A percentile compares a stretch with the other conserved stretches of the same genome.
Evolutionary conservation across 2,329 filamentous ascomycete genomes (phyloP).

Genomic region (Phaeosphaeriaceae sp.): DNA sequence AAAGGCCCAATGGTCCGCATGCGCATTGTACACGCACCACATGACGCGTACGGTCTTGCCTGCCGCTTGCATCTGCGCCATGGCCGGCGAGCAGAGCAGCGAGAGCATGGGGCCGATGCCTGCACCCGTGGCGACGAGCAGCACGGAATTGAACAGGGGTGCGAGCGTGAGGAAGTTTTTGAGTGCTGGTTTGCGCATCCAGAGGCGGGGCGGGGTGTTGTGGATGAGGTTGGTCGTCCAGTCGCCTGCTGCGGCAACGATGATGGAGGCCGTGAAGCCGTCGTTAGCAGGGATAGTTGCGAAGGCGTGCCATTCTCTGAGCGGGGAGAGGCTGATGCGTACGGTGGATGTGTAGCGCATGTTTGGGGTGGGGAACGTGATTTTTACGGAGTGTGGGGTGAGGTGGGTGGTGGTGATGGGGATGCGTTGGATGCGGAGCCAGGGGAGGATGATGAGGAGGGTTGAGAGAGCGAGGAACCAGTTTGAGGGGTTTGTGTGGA

Average conservation of each 20-base stretch:
- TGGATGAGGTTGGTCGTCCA: slow-evolving; percentile 35
- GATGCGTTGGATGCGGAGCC: slow-evolving; percentile 73
- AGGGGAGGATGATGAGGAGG: slow-evolving; percentile 71
- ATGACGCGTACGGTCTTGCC: slow-evolving; percentile 16
- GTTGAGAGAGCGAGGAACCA: slow-evolving; percentile 74
- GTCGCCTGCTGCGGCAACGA: slow-evolving; percentile 45
- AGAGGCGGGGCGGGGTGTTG: slow-evolving; percentile 18
- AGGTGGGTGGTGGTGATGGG: slow-evolving; percentile 69
- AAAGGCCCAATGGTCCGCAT: slow-evolving; percentile 22
- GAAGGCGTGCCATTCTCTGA: slow-evolving; percentile 48
- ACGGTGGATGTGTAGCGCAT: slow-evolving; percentile 33
- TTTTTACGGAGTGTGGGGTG: slow-evolving; percentile 72
- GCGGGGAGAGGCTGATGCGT: slow-evolving; percentile 22
- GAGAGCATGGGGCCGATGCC: slow-evolving; percentile 32
- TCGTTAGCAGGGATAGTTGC: slow-evolving; percentile 38
- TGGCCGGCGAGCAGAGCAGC: slow-evolving; percentile 15
- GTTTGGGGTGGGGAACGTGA: slow-evolving; percentile 56
- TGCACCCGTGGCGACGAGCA: slow-evolving; percentile 31
- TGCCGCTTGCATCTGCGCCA: slow-evolving; percentile 9
- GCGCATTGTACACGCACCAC: slow-evolving; percentile 22
- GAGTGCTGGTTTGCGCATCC: slow-evolving; percentile 21
- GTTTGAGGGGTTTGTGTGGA: slow-evolving; percentile 46
- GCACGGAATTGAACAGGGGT: slow-evolving; percentile 24
- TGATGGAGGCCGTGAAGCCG: slow-evolving; percentile 18
- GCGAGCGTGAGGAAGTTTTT: slow-evolving; percentile 28